phyloP scores from a whole-genome alignment of 2,329 filamentous ascomycete species.

The Calonectria fujianensis region DNA sequence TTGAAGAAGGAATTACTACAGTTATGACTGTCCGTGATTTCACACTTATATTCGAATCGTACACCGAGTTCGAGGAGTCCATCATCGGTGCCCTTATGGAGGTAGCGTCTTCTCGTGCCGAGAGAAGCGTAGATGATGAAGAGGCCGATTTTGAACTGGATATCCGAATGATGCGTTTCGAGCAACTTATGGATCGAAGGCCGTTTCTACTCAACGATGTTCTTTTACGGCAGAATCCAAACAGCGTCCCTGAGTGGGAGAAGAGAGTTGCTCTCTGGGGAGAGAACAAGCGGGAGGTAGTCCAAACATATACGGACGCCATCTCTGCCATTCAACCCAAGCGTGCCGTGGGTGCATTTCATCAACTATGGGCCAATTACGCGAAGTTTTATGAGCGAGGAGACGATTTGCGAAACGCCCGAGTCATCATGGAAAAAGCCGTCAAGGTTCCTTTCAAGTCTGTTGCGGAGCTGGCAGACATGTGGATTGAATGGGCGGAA shows the following conservation, averaged over 20 bases:
- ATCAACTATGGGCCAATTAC: conserved; percentile 97
- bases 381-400: conserved; percentile 97
- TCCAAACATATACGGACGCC: conserved; percentile 95
- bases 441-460: conserved; percentile 99
- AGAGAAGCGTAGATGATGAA: conserved; percentile 85
- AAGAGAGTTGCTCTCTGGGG: conserved; percentile 98
- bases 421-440: conserved; percentile 97
- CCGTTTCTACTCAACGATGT: conserved; percentile 98
- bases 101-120: conserved; percentile 85
- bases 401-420: conserved; percentile 87
- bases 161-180: conserved; percentile 97
- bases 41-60: conserved; percentile 95
- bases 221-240: conserved; percentile 93
- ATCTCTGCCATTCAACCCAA: conserved; percentile 96
- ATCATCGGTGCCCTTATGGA: conserved; percentile 95
- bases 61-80: conserved; percentile 97
- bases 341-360: conserved; percentile 93
- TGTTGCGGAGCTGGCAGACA: conserved; percentile 96
- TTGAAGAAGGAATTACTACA: conserved; percentile 96
- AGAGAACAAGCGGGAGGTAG: conserved; percentile 91
- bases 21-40: conserved; percentile 99
- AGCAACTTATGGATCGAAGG: conserved; percentile 96
- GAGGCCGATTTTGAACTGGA: conserved; percentile 95
- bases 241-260: conserved; percentile 97
- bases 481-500: conserved; percentile 99